These are phyloP conservation scores for Coniella vitis DNA, from an alignment of 2,329 filamentous ascomycete genomes.

Conservation along the genomic window DNA sequence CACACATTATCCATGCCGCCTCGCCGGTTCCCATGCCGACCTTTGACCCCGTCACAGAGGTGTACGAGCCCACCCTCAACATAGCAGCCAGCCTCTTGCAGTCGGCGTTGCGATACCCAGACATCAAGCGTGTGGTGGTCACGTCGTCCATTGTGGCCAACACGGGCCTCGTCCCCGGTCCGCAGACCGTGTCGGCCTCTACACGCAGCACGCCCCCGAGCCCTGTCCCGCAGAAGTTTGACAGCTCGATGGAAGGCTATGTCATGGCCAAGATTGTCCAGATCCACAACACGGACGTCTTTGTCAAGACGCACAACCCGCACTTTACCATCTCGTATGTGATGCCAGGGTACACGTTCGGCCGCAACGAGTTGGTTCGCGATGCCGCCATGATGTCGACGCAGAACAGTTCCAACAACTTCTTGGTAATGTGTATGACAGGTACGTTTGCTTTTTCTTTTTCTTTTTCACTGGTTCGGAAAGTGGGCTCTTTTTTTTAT, in stretches of 20 bases:
- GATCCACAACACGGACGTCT: constrained; percentile 19
- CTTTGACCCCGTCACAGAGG: constrained; percentile 13
- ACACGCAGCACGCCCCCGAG: constrained; percentile 18
- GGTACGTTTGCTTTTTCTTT: too few species aligned
- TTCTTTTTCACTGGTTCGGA: too few species aligned
- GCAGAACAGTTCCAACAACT: constrained; percentile 24
- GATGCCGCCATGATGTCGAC: constrained; percentile 19
- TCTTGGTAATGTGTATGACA: constrained; percentile 20
- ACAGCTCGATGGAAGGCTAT: constrained; percentile 18
- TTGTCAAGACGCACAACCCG: constrained; percentile 17
- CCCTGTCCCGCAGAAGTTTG: constrained; percentile 16
- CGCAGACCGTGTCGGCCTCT: constrained; percentile 15
- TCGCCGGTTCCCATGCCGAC: constrained; percentile 20
- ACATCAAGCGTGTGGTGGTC: constrained; percentile 21
- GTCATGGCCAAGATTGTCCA: constrained; percentile 18
- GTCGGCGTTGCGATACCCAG: constrained; percentile 19
- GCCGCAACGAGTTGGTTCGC: constrained; percentile 22
- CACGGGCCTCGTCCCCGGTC: constrained; percentile 8
- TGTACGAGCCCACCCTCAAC: constrained; percentile 20
- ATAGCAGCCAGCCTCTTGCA: constrained; percentile 16
- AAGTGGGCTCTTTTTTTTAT: too few species aligned
- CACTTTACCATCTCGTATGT: constrained; percentile 23
- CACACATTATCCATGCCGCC: constrained; percentile 22
- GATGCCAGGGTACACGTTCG: constrained; percentile 23
- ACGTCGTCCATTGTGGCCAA: constrained; percentile 23